Percentiles rank a stretch among this genome's conserved stretches.
Evolutionary conservation across 495 filamentous ascomycete genomes (phyloP).

Genomic region (Trichocladium antarcticum): DNA sequence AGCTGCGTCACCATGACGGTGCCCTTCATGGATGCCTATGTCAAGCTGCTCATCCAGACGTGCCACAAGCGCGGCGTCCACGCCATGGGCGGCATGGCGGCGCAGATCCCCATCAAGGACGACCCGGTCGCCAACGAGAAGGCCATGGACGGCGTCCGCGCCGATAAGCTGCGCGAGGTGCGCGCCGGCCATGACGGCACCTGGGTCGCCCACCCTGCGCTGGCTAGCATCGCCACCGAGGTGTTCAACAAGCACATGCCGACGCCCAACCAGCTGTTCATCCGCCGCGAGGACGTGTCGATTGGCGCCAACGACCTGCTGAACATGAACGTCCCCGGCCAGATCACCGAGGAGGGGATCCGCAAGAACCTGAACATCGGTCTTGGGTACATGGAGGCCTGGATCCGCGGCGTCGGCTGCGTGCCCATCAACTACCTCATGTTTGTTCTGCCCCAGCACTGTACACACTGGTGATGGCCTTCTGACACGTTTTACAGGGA

Average conservation of each 20-base stretch:
- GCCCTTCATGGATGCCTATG: slow-evolving; percentile 95
- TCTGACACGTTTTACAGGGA: slow-evolving; percentile 43
- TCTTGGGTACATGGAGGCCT: slow-evolving; percentile 96
- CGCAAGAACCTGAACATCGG: slow-evolving; percentile 97
- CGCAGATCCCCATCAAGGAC: slow-evolving; percentile 97
- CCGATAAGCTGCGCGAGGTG: slow-evolving; percentile 94
- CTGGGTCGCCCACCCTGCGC: slow-evolving; percentile 94
- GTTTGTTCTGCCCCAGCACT: slow-evolving; percentile 32
- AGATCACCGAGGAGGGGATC: slow-evolving; percentile 91
- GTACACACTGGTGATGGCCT: not conserved
- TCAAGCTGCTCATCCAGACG: slow-evolving; percentile 92
- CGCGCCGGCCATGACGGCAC: slow-evolving; percentile 90
- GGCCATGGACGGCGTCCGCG: slow-evolving; percentile 86
- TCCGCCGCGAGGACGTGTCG: slow-evolving; percentile 79
- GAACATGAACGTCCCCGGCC: slow-evolving; percentile 95
- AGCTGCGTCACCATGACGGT: slow-evolving; percentile 92
- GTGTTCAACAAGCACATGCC: slow-evolving; percentile 99
- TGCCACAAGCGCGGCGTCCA: slow-evolving; percentile 93
- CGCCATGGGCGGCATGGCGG: slow-evolving; percentile 99
- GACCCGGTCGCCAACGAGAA: slow-evolving; percentile 80
- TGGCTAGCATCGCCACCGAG: slow-evolving; percentile 78
- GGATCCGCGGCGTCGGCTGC: slow-evolving; percentile 88
- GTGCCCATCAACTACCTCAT: slow-evolving; percentile 99
- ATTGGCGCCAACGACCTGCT: slow-evolving; percentile 83
- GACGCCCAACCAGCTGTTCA: slow-evolving; percentile 91